Evolutionary conservation across 1,139 yeast species (phyloP), one percentile per base, ranked within the genome.

Genomic region (Candida smagusa): DNA sequence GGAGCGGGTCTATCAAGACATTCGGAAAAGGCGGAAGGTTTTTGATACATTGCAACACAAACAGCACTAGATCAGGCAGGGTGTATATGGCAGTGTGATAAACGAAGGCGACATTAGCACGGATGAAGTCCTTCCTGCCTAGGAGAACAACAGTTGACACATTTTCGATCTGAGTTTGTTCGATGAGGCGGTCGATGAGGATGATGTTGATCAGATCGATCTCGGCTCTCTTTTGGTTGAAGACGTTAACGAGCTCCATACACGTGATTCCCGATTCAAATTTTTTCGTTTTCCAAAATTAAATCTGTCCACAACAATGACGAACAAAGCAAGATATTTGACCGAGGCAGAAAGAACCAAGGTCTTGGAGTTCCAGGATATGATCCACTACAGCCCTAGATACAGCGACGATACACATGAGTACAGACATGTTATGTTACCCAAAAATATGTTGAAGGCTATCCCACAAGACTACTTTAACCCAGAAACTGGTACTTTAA

Each of bases 401-500:
- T 86, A 90, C 64, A 81, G 89, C 26, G 97, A 92, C 54, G 97
- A 90, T 56, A 76, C 83, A 37, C 85, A 78, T 56, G 98, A 92
- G 65, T 68, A 65, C 50, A 76, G 98, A 58, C 99, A 94, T 59
- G 99, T 94, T 36, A 92, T 92, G 79, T 76, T 94, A 43, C 99
- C 99, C 45, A 89, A 94, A 56, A 87, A 86, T 47, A 88, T 94
- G 96, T 76, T 94, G 42, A 90, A 90, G 60, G 90, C 82, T 35
- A 88, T 94, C 43, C 98, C 98, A n/a, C 81, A 84, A 40, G 98
- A 94, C 59, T 94, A 89, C 58, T 94, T 94, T 68, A 86, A 90
- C 58, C 86, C 92, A 9, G 96, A 90, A 45, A 87, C 96, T 3
- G 97, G 97, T 6, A 92, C 98, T 0, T 73, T 94, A 50, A 81